A percentile compares a stretch with the other conserved stretches of the same genome.
Evolutionary conservation across 1,284 basidiomycete genomes (phyloP).

Genomic region (Amylostereum chailletii): DNA sequence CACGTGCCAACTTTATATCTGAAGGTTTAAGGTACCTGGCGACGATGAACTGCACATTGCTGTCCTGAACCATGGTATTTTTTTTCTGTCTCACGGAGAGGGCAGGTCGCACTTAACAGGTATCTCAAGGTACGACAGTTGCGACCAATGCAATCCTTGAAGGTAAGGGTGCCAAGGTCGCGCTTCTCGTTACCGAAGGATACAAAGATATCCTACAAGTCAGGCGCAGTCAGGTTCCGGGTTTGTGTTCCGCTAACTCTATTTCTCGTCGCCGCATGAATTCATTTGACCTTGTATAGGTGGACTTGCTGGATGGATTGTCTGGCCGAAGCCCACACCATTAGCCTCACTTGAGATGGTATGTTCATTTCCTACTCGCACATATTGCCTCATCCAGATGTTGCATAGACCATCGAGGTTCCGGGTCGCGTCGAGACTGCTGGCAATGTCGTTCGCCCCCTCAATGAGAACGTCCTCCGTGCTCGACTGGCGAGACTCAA

Average conservation of each 20-base stretch:
- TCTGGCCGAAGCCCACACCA: constrained; percentile 22
- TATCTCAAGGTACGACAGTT: constrained; percentile 13
- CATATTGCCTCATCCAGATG: no score
- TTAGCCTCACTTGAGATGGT: constrained; percentile 19
- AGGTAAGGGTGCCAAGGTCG: constrained; percentile 21
- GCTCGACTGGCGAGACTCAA: constrained; percentile 10
- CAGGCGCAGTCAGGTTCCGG: constrained; percentile 21
- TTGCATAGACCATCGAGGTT: constrained; percentile 17
- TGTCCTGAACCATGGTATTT: constrained; percentile 16
- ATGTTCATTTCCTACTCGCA: no score
- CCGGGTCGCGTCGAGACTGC: constrained; percentile 20
- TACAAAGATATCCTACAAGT: constrained; percentile 23
- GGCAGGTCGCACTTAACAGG: background rate
- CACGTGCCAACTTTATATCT: background rate
- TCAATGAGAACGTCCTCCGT: constrained; percentile 14
- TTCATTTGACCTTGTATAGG: constrained; percentile 7
- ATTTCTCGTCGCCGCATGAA: no score
- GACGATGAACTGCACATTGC: constrained; percentile 3
- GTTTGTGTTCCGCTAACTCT: constrained; percentile 9
- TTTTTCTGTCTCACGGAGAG: background rate
- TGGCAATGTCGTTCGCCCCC: constrained; percentile 17
- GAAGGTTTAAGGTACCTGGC: background rate
- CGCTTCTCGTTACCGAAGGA: constrained; percentile 22
- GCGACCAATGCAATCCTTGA: constrained; percentile 23
- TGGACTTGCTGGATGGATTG: constrained; percentile 15